Base-by-base conservation (phyloP, 495 filamentous ascomycete genomes). In the Pyronema omphalodes region DNA sequence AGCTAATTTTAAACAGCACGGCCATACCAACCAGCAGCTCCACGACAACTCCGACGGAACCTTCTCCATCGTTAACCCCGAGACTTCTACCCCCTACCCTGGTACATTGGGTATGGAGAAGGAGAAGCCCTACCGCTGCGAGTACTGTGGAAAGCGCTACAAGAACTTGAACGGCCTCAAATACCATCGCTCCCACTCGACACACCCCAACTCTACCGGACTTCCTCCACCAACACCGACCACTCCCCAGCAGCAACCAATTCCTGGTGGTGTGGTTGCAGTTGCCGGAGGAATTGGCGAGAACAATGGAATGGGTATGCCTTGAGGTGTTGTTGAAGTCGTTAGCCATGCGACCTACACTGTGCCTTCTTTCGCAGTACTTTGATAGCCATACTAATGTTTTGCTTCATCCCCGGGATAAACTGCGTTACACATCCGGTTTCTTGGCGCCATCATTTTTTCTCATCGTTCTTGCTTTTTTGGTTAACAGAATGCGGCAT, bases 91-190 rank as follows among this genome's bases (percentile, higher is more conserved):
- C 0, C 91, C 91, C 0, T 96, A 95, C 57, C 89, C 91, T 0
- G 93, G 93, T 51, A 95, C 93, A 7, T 72, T 93, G 9, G 93
- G 93, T 7, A 99, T 99, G 93, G 91, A 99, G 70, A 99, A 96
- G 67, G 88, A 95, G 71, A 99, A 99, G 69, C 91, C 91, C 6
- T 95, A 96, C 69, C 84, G 86, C 63, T 99, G 91, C 68, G 86
- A 95, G 48, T 78, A 85, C 12, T 99, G 91, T 64, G 88, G 91
- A 58, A 99, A 99, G 71, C 81, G 91, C 19, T 99, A 99, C 72
- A 99, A 99, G 79, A 99, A 99, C 65, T 68, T 99, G 48, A 99
- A 99, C 65, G 86, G 86, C 11, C 76, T 93, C 11, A 93, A 93
- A 78, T 93, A 93, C 62, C 63, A 66, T 17, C 60, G 63, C 37